Evolutionary conservation across 345 rosid genomes (phyloP).

Genomic region (Lepidium sativum): DNA sequence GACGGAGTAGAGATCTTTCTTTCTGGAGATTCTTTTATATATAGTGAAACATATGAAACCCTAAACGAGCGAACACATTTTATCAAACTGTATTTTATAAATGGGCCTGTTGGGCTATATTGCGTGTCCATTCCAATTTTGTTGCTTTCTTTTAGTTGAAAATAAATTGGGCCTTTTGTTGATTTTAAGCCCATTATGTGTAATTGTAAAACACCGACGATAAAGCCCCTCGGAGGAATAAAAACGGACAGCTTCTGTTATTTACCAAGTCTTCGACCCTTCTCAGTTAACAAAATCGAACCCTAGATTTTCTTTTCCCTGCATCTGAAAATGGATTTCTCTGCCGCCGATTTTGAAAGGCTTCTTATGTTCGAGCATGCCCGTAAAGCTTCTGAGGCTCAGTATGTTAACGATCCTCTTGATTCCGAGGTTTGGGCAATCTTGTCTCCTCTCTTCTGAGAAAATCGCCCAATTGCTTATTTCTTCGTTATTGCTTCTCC

Average conservation of each 20-base stretch:
- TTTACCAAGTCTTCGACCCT: neutral
- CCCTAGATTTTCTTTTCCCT: neutral
- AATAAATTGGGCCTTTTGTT: too few relatives aligned
- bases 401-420: slow-evolving; percentile 50
- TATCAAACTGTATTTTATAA: neutral
- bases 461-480: neutral
- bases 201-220: neutral
- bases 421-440: slow-evolving; percentile 44
- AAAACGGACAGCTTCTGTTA: neutral
- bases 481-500: neutral
- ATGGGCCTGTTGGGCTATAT: neutral
- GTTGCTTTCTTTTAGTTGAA: neutral
- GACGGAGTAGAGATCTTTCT: neutral
- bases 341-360: slow-evolving; percentile 49
- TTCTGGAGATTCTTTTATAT: neutral
- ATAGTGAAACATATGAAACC: slow-evolving; percentile 9
- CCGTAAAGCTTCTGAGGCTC: slow-evolving; percentile 46
- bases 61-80: neutral
- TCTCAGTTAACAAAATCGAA: neutral
- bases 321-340: slow-evolving; percentile 42
- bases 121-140: neutral
- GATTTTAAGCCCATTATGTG: neutral
- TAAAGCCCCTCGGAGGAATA: slow-evolving; percentile 11
- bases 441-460: neutral
- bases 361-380: slow-evolving; percentile 43